Evolutionary conservation across 495 filamentous ascomycete species (phyloP).

Genomic region (Penicillium nucicola): DNA sequence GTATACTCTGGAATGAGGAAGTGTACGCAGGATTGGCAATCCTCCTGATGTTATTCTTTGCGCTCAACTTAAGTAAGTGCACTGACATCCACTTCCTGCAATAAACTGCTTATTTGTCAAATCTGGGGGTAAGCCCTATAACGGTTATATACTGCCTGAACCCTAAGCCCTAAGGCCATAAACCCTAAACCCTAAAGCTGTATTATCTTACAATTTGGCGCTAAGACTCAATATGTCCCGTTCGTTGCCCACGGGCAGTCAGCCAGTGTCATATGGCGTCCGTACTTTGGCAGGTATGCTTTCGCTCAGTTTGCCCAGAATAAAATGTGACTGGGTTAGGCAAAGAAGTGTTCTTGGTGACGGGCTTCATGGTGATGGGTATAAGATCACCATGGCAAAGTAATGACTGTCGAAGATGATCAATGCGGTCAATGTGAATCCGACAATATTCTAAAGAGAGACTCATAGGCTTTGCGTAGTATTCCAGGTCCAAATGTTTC

Average conservation of each 20-base stretch:
- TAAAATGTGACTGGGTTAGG: conserved; percentile 1
- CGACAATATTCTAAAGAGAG: conserved; percentile 1
- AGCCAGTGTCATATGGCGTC: conserved; percentile 1
- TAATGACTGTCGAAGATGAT: conserved; percentile 31
- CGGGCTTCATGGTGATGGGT: conserved; percentile 14
- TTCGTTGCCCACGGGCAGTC: neutral
- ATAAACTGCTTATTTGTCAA: too few species aligned
- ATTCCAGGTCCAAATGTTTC: conserved; percentile 10
- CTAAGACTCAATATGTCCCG: neutral
- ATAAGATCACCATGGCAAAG: conserved; percentile 26
- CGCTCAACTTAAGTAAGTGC: too few species aligned
- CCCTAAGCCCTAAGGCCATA: too few species aligned
- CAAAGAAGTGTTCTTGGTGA: conserved; percentile 5
- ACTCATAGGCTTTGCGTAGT: conserved; percentile 6
- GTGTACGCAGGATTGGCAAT: too few species aligned
- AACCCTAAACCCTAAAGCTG: too few species aligned
- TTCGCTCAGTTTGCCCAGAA: conserved; percentile 13
- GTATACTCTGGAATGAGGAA: too few species aligned
- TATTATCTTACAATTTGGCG: too few species aligned
- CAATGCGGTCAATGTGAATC: conserved; percentile 28
- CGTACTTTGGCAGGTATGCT: conserved; percentile 14
- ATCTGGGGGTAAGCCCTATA: too few species aligned
- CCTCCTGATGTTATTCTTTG: too few species aligned
- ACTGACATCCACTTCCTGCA: too few species aligned
- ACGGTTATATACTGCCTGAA: too few species aligned